Conservation (phyloP, 2,329 filamentous ascomycete species). For the Canariomyces notabilis region DNA sequence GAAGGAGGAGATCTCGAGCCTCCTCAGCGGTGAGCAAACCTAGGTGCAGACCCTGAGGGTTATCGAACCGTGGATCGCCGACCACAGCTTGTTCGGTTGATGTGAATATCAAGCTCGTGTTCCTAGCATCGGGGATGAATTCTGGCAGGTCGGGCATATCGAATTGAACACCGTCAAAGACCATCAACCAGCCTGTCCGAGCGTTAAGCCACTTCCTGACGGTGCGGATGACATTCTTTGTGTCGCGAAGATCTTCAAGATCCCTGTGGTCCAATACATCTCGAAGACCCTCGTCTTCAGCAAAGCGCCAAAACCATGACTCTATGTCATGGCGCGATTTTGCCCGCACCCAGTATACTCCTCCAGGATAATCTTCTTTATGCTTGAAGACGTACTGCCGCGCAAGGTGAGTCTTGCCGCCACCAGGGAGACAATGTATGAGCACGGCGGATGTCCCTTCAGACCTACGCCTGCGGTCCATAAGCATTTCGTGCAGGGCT, state of each 20-base stretch:
- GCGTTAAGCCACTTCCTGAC: constrained; percentile 59
- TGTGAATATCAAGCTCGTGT: constrained; percentile 63
- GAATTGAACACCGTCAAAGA: constrained; percentile 63
- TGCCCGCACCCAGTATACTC: constrained; percentile 65
- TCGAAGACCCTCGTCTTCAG: constrained; percentile 48
- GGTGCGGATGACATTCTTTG: constrained; percentile 46
- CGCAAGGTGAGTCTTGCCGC: constrained; percentile 65
- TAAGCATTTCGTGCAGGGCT: constrained; percentile 54
- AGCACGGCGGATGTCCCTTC: constrained; percentile 59
- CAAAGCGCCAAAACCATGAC: constrained; percentile 62
- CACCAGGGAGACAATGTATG: constrained; percentile 59
- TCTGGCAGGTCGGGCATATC: constrained; percentile 50
- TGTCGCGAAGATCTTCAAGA: constrained; percentile 35
- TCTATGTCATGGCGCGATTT: constrained; percentile 54
- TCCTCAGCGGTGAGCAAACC: constrained; percentile 50
- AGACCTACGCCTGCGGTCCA: constrained; percentile 49
- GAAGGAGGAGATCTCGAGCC: constrained; percentile 55
- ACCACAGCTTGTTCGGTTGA: constrained; percentile 55
- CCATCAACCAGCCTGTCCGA: constrained; percentile 59
- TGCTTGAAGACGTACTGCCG: constrained; percentile 62
- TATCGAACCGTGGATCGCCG: constrained; percentile 55
- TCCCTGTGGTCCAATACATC: constrained; percentile 37
- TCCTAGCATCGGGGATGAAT: constrained; percentile 60
- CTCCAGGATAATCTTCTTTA: constrained; percentile 55
- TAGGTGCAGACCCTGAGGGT: constrained; percentile 52